Percentiles rank a stretch among this genome's conserved stretches.
These are phyloP conservation scores for Fraxinus sp. DNA, from an alignment of 305 asterid species.

Conservation along the genomic window DNA sequence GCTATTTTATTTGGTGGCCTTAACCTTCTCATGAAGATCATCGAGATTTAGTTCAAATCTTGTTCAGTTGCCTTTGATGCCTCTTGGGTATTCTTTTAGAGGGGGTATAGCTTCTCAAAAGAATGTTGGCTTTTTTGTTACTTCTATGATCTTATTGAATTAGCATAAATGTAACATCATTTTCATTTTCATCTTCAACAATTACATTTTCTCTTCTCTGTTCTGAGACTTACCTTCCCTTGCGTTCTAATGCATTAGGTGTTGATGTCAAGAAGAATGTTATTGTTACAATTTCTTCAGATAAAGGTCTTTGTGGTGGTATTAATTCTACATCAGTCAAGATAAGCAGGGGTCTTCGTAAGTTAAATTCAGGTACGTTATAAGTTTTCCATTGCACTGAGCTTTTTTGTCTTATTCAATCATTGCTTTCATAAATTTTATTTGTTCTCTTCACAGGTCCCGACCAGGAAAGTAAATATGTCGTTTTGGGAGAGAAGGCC, in stretches of 20 bases:
- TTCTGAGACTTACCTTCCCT: not conserved
- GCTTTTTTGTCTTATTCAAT: conserved; percentile 1
- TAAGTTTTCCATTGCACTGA: not conserved
- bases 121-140: not conserved
- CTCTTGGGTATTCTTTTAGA: not conserved
- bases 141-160: not conserved
- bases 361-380: conserved; percentile 69
- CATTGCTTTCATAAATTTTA: conserved; percentile 8
- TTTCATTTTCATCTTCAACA: not conserved
- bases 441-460: conserved; percentile 35
- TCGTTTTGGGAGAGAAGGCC: conserved; percentile 91
- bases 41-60: not conserved
- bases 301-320: conserved; percentile 98
- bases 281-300: conserved; percentile 73
- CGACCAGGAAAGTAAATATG: conserved; percentile 50
- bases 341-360: conserved; percentile 73
- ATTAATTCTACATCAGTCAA: conserved; percentile 89
- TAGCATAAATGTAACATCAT: not conserved
- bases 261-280: conserved; percentile 92
- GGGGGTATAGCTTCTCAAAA: not conserved
- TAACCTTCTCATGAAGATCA: not conserved
- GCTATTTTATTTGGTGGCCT: not conserved
- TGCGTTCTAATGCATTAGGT: conserved; percentile 50
- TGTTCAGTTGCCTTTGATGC: conserved; percentile 4
- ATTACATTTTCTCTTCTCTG: not conserved